Evolutionary conservation across 257 asterid species (phyloP).

Genomic region (Fraxinus quadrangulata): DNA sequence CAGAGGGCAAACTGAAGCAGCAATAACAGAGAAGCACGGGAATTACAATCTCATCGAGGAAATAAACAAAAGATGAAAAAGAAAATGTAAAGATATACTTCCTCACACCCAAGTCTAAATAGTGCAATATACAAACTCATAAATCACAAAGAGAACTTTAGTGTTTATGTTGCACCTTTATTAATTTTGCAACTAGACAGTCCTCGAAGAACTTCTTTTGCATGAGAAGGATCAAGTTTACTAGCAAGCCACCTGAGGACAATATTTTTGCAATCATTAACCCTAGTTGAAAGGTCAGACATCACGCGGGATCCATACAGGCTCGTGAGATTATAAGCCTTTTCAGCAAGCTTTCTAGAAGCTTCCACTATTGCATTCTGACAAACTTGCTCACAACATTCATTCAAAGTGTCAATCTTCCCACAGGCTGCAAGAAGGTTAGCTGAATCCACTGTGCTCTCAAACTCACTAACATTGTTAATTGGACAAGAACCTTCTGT

Average conservation of each 20-base stretch:
- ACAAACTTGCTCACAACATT: slow-evolving; percentile 94
- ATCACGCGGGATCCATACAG: slow-evolving; percentile 52
- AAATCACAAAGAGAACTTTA: slow-evolving; percentile 1
- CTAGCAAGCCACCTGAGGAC: slow-evolving; percentile 92
- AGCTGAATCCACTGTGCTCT: slow-evolving; percentile 65
- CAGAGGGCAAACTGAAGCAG: slow-evolving; percentile 81
- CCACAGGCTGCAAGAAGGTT: slow-evolving; percentile 80
- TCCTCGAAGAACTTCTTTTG: slow-evolving; percentile 88
- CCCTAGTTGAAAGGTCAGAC: slow-evolving; percentile 65
- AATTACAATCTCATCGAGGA: slow-evolving; percentile 10
- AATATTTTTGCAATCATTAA: slow-evolving; percentile 74
- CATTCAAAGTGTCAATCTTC: slow-evolving; percentile 78
- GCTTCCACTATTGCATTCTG: slow-evolving; percentile 86
- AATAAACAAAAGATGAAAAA: background rate
- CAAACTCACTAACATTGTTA: slow-evolving; percentile 69
- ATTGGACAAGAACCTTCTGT: slow-evolving; percentile 95
- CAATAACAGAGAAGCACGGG: slow-evolving; percentile 11
- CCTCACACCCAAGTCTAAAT: background rate
- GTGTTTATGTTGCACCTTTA: slow-evolving; percentile 57
- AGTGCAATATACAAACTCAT: background rate
- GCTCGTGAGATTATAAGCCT: slow-evolving; percentile 58
- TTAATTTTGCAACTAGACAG: slow-evolving; percentile 89
- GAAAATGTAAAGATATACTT: background rate
- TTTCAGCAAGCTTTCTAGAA: slow-evolving; percentile 73
- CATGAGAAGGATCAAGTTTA: slow-evolving; percentile 77